Conservation (phyloP, 805 yeast genomes). For the Spathaspora passalidarum region DNA sequence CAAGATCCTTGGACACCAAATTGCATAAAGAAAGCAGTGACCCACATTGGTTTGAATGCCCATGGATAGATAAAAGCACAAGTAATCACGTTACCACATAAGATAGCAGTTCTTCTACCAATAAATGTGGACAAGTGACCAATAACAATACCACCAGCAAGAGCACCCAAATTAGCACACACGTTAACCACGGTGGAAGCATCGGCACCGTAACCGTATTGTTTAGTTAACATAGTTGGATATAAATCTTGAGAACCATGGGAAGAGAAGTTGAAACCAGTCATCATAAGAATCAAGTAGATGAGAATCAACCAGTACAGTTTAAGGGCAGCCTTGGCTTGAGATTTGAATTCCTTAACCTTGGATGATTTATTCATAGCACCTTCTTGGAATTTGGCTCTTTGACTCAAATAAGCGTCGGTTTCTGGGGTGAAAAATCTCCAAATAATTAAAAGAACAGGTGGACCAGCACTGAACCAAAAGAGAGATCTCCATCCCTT, state of each 20-base stretch:
- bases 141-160: conserved; percentile 60
- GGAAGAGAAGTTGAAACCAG: conserved; percentile 68
- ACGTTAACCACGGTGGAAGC: conserved; percentile 57
- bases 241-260: conserved; percentile 76
- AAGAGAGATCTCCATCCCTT: conserved; percentile 69
- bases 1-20: conserved; percentile 70
- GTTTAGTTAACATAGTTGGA: conserved; percentile 59
- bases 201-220: conserved; percentile 45
- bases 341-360: conserved; percentile 9
- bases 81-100: conserved; percentile 49
- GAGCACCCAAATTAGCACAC: conserved; percentile 66
- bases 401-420: conserved; percentile 39
- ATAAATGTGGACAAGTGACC: conserved; percentile 55
- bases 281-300: conserved; percentile 44
- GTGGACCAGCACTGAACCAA: conserved; percentile 74
- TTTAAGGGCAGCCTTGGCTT: conserved; percentile 13
- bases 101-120: conserved; percentile 60
- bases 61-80: conserved; percentile 65
- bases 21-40: conserved; percentile 51
- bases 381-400: conserved; percentile 5
- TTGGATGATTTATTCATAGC: conserved; percentile 12
- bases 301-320: conserved; percentile 30
- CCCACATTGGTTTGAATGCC: conserved; percentile 34
- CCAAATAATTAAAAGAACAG: conserved; percentile 56
- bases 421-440: conserved; percentile 61